A percentile compares a stretch with the other conserved stretches of the same genome.
Conservation (phyloP, 139 green algal genomes). For the Picochlorum sp. region DNA sequence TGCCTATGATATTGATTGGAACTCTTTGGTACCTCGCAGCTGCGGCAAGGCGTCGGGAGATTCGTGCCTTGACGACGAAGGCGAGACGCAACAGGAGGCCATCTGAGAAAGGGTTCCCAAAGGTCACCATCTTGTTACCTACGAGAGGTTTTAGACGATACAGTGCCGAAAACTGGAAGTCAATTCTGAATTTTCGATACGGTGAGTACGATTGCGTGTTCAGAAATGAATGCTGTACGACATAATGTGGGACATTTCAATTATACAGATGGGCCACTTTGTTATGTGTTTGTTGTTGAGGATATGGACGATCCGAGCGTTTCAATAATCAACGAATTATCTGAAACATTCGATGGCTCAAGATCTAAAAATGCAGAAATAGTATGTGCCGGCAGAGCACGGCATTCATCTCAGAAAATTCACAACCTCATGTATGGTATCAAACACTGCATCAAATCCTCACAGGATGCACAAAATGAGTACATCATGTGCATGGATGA, state of each 20-base stretch:
- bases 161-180: conserved; percentile 53
- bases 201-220: conserved; percentile 14
- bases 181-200: conserved; percentile 50
- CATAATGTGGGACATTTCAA: not conserved
- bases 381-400: conserved; percentile 32
- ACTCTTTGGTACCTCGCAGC: conserved; percentile 26
- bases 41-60: conserved; percentile 9
- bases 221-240: not conserved
- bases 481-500: conserved; percentile 90
- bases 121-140: conserved; percentile 55
- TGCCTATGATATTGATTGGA: conserved; percentile 11
- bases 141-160: conserved; percentile 53
- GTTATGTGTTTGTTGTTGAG: conserved; percentile 73
- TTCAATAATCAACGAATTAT: not conserved
- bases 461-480: conserved; percentile 7
- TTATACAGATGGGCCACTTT: conserved; percentile 29
- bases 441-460: not conserved
- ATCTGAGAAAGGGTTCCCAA: conserved; percentile 15
- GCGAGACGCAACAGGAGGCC: not conserved
- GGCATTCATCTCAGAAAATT: conserved; percentile 66
- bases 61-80: not conserved
- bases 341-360: not conserved
- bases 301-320: conserved; percentile 34
- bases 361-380: conserved; percentile 19
- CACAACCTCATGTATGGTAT: conserved; percentile 54